Base-by-base conservation (phyloP, 2,329 filamentous ascomycete genomes). In the Fusarium caatingaense region DNA sequence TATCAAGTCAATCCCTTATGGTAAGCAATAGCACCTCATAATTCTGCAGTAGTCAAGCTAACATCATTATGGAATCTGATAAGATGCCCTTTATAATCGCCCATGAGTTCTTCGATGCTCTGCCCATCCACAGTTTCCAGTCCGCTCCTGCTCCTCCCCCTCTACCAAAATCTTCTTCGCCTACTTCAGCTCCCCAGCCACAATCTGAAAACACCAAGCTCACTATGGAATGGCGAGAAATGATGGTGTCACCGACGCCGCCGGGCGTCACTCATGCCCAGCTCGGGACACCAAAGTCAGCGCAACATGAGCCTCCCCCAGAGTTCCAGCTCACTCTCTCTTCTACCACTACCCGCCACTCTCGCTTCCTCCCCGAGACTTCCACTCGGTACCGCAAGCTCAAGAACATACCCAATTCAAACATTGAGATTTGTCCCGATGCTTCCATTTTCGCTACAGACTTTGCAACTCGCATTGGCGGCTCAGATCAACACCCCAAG, bases 81-180 rank as follows among this genome's bases (percentile, higher is more conserved):
- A 92, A 92, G 77, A 92, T 90, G 23, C 95, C 96, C 1, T 97
- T 98, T 79, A 97, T 99, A 65, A 88, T 98, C 50, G 96, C 96
- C 7, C 96, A 99, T 79, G 96, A 99, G 78, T 98, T 99, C 85
- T 99, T 99, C 82, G 96, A 99, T 74, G 96, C 96, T 4, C 89
- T 99, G 1, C 96, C 96, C 34, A 98, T 99, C 73, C 94, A 99
- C 79, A 91, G 93, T 65, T 99, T 99, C 78, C 92, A 98, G 79
- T 91, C 93, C 16, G 86, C 95, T 53, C 78, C 80, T 8, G 79
- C 80, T 13, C 78, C 83, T 28, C 32, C 58, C 32, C 64, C 55
- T 51, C 34, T 77, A 72, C 49, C 62, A 25, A 54, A 56, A 27
- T 66, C 58, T 34, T 66, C 59, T 44, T 64, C 61, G 54, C 13